A percentile compares a stretch with the other conserved stretches of the same genome.
These are phyloP conservation scores for Aspergillus neotritici DNA, from an alignment of 2,329 filamentous ascomycete species.

Conservation along the genomic window DNA sequence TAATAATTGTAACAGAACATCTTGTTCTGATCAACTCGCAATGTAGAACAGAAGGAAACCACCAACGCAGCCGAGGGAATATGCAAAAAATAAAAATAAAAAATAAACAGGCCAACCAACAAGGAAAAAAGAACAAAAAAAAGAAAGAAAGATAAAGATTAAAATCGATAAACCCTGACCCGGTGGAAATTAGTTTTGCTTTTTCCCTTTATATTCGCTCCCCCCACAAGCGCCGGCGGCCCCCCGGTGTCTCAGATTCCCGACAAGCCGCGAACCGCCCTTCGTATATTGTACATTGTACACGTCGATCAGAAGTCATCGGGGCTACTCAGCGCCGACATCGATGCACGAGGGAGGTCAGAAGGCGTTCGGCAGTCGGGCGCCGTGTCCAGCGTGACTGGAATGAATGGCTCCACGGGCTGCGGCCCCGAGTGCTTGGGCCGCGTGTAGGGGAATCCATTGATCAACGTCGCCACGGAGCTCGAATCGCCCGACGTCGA, in stretches of 20 bases:
- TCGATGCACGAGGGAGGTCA: slow-evolving; percentile 19
- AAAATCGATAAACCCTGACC: slow-evolving; percentile 1
- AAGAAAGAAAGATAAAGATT: not conserved
- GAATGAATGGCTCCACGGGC: slow-evolving; percentile 11
- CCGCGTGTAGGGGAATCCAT: slow-evolving; percentile 37
- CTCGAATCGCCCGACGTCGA: slow-evolving; percentile 20
- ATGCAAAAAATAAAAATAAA: slow-evolving; percentile 5
- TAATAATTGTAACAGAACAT: too few relatives aligned
- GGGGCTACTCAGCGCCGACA: slow-evolving; percentile 21
- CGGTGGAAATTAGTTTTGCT: slow-evolving; percentile 7
- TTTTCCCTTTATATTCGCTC: not conserved
- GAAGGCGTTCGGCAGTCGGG: slow-evolving; percentile 16
- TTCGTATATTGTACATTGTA: not conserved
- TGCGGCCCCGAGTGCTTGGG: slow-evolving; percentile 18
- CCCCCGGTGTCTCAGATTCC: too few relatives aligned
- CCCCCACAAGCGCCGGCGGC: too few relatives aligned
- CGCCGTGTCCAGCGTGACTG: slow-evolving; percentile 5
- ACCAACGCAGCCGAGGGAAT: slow-evolving; percentile 5
- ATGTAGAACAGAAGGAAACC: slow-evolving; percentile 4
- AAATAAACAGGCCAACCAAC: slow-evolving; percentile 8
- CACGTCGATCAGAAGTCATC: slow-evolving; percentile 9
- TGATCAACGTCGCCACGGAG: slow-evolving; percentile 32
- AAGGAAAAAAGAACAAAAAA: slow-evolving; percentile 5
- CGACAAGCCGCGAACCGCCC: not conserved
- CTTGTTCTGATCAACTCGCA: too few relatives aligned